Evolutionary conservation across 176 grass and related monocot species (phyloP).

Genomic region (Triticum urartu): DNA sequence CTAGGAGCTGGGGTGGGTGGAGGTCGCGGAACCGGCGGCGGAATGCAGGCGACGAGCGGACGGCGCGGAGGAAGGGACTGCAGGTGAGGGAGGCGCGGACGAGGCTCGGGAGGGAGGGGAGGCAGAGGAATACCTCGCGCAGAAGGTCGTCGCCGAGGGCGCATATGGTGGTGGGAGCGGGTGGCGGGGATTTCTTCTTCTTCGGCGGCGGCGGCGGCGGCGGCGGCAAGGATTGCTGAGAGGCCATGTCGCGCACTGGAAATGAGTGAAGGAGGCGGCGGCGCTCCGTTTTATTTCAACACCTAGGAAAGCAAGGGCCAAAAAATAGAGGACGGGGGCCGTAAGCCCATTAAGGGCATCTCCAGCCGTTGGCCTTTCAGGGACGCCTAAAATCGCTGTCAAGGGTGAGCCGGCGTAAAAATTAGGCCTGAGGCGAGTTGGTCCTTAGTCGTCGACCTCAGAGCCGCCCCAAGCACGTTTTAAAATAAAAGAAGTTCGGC

Average conservation of each 20-base stretch:
- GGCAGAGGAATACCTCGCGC: background rate
- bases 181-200: background rate
- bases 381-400: too few relatives aligned
- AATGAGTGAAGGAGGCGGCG: background rate
- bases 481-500: too few relatives aligned
- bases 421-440: too few relatives aligned
- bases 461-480: too few relatives aligned
- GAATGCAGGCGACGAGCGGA: background rate
- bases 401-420: too few relatives aligned
- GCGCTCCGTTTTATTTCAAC: too few relatives aligned
- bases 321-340: too few relatives aligned
- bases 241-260: background rate
- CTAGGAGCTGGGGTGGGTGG: background rate
- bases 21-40: background rate
- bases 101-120: conserved; percentile 7
- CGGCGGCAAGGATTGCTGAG: background rate
- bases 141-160: background rate
- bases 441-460: too few relatives aligned
- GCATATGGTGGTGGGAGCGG: conserved; percentile 1
- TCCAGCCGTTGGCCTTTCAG: too few relatives aligned
- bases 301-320: too few relatives aligned
- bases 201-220: background rate
- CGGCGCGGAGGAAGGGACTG: background rate
- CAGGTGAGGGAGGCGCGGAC: background rate
- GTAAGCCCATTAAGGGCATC: too few relatives aligned